These are phyloP conservation scores for Papiliotrema flavescens DNA, from an alignment of 1,284 basidiomycete genomes.

Conservation along the genomic window DNA sequence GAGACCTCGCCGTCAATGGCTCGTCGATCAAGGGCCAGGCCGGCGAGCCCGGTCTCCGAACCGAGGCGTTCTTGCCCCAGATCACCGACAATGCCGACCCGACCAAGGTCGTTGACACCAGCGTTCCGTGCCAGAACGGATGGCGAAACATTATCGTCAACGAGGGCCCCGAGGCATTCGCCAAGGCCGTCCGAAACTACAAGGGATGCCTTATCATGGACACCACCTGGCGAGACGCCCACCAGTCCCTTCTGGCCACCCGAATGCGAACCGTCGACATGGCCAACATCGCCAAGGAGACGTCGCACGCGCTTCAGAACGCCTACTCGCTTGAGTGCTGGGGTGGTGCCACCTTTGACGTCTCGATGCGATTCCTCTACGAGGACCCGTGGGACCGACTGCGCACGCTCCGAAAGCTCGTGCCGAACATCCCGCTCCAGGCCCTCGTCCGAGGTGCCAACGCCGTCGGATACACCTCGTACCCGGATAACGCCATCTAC, in stretches of 20 bases:
- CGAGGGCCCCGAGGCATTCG: conserved; percentile 96
- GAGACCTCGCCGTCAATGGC: conserved; percentile 96
- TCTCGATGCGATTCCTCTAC: conserved; percentile 99
- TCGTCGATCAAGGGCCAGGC: conserved; percentile 73
- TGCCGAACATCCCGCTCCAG: conserved; percentile 98
- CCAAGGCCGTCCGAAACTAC: conserved; percentile 95
- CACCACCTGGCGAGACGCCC: conserved; percentile 99
- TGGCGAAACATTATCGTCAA: conserved; percentile 99
- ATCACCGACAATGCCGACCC: conserved; percentile 76
- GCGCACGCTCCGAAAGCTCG: conserved; percentile 89
- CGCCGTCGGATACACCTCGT: conserved; percentile 98
- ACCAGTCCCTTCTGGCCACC: conserved; percentile 96
- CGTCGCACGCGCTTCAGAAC: conserved; percentile 88
- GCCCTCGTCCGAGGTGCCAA: conserved; percentile 98
- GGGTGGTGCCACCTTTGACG: conserved; percentile 99
- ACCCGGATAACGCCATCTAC: conserved; percentile 99
- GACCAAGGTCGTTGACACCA: conserved; percentile 70
- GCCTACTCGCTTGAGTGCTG: conserved; percentile 98
- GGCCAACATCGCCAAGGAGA: conserved; percentile 98
- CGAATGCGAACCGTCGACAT: conserved; percentile 96
- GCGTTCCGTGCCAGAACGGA: conserved; percentile 77
- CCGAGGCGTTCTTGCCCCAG: conserved; percentile 80
- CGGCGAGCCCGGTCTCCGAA: conserved; percentile 91
- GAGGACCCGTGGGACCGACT: conserved; percentile 99
- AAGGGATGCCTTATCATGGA: conserved; percentile 95